A percentile compares a stretch with the other conserved stretches of the same genome.
Evolutionary conservation across 805 yeast species (phyloP).

Genomic region (Hanseniaspora jakobsenii): DNA sequence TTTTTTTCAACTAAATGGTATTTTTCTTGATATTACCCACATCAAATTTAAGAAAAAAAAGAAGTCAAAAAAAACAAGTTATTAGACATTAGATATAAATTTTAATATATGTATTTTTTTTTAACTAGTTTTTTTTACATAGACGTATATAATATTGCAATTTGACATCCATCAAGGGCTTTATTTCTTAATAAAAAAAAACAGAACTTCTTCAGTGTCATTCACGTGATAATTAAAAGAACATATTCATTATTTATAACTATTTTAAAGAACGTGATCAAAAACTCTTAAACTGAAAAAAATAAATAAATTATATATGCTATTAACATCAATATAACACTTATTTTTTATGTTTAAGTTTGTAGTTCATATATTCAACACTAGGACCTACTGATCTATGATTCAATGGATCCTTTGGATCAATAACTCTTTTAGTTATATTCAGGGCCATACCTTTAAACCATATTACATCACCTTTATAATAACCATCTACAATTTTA

Average conservation of each 20-base stretch:
- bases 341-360: constrained; percentile 18
- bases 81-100: neutral
- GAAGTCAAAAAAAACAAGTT: neutral
- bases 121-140: too few species aligned
- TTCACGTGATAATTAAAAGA: too few species aligned
- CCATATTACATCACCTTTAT: constrained; percentile 43
- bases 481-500: constrained; percentile 16
- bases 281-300: too few species aligned
- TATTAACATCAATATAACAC: neutral
- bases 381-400: constrained; percentile 41
- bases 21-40: too few species aligned
- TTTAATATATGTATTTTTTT: too few species aligned
- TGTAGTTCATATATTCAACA: constrained; percentile 60
- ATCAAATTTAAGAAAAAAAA: neutral
- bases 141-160: too few species aligned
- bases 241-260: too few species aligned
- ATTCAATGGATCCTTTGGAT: constrained; percentile 19
- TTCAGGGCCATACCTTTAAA: constrained; percentile 54
- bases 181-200: too few species aligned
- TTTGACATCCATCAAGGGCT: too few species aligned
- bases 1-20: too few species aligned
- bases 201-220: too few species aligned
- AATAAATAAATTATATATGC: neutral
- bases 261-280: too few species aligned
- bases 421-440: constrained; percentile 32